A percentile compares a stretch with the other conserved stretches of the same genome.
Conservation (phyloP, 2,329 filamentous ascomycete genomes). For the Chrysosporium keratinophilum region DNA sequence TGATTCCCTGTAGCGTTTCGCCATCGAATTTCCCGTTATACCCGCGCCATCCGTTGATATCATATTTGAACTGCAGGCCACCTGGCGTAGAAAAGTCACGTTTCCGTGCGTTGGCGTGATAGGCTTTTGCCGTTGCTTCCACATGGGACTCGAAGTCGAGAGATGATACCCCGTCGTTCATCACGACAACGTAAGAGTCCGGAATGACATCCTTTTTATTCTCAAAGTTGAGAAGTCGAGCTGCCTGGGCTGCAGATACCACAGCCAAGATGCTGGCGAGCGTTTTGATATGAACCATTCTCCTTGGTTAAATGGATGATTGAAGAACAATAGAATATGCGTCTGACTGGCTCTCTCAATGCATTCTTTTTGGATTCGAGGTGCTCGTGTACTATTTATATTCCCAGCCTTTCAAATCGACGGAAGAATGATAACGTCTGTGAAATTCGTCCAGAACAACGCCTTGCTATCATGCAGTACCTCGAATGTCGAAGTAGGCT, state of each 20-base stretch:
- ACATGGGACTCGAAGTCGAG: conserved; percentile 13
- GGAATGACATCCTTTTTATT: conserved; percentile 9
- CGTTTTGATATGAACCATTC: conserved; percentile 11
- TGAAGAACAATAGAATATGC: not conserved
- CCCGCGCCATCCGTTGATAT: conserved; percentile 11
- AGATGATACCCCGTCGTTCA: conserved; percentile 12
- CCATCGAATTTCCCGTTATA: conserved; percentile 12
- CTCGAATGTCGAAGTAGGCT: no score
- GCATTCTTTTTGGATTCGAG: not conserved
- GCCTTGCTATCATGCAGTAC: no score
- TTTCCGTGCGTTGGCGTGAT: conserved; percentile 2
- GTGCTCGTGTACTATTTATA: not conserved
- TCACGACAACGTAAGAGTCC: conserved; percentile 13
- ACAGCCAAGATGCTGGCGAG: conserved; percentile 8
- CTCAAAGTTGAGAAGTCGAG: not conserved
- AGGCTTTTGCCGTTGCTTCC: conserved; percentile 2
- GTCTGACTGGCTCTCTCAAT: not conserved
- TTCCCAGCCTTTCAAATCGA: no score
- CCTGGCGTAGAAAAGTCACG: not conserved
- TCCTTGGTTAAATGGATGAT: not conserved
- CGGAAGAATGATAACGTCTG: no score
- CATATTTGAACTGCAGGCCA: conserved; percentile 7
- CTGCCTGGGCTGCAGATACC: conserved; percentile 8
- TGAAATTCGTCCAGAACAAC: no score
- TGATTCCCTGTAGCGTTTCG: conserved; percentile 1